phyloP scores from a whole-genome alignment of 1,284 basidiomycete genomes.

The Melampsora abietis-canadensis region DNA sequence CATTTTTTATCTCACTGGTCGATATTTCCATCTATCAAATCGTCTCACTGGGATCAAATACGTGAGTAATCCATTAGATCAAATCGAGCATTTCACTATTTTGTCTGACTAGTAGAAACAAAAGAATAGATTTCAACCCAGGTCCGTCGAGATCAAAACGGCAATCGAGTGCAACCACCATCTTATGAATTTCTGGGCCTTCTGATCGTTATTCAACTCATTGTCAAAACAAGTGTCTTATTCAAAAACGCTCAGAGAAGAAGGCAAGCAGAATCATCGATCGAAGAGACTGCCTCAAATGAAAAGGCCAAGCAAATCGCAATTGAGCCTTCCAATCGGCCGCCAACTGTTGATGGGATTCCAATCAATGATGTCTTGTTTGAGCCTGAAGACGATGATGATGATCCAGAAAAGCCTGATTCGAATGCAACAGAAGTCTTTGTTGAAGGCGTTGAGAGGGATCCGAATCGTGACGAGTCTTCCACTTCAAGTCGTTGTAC shows the following conservation, averaged over 20 bases:
- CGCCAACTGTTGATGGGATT: conserved; percentile 24
- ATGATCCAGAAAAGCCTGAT: conserved; percentile 5
- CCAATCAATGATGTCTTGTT: conserved; percentile 31
- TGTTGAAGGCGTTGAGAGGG: conserved; percentile 29
- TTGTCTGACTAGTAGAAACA: background rate
- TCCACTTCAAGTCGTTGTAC: conserved; percentile 18
- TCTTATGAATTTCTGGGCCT: conserved; percentile 38
- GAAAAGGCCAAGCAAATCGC: background rate
- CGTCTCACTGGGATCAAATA: conserved; percentile 52
- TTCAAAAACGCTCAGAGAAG: conserved; percentile 9
- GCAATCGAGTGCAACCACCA: conserved; percentile 19
- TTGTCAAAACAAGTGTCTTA: background rate
- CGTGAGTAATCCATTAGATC: conserved; percentile 43
- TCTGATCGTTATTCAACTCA: conserved; percentile 31
- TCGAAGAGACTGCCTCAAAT: background rate
- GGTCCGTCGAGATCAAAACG: conserved; percentile 24
- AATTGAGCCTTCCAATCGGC: background rate
- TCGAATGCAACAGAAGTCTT: background rate
- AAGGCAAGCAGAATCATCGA: conserved; percentile 4
- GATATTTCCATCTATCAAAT: conserved; percentile 54
- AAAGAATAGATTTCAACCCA: conserved; percentile 24
- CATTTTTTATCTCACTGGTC: conserved; percentile 55
- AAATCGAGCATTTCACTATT: no score
- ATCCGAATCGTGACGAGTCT: background rate
- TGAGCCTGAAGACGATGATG: conserved; percentile 8